These are phyloP conservation scores for Quercus tomentella DNA, from an alignment of 331 rosid genomes.

Conservation along the genomic window DNA sequence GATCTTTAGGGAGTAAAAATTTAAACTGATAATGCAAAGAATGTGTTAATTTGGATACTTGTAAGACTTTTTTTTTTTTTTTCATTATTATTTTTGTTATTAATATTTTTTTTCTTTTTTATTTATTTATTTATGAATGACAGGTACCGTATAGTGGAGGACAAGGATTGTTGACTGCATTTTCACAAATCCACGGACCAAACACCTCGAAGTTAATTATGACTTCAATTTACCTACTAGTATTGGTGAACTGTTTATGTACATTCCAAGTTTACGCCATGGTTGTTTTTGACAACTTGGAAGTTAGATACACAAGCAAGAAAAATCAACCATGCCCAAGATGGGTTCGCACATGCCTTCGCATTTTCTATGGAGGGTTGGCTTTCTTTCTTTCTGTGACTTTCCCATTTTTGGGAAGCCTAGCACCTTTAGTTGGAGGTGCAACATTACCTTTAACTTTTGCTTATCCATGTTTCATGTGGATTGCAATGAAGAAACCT, in stretches of 20 bases:
- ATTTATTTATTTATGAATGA: not conserved
- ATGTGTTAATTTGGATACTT: too few species aligned
- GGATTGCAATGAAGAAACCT: conserved; percentile 51
- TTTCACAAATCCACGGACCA: conserved; percentile 25
- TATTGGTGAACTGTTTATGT: conserved; percentile 34
- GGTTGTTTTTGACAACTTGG: conserved; percentile 63
- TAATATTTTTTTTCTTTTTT: not conserved
- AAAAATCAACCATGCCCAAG: conserved; percentile 39
- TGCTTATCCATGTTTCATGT: conserved; percentile 73
- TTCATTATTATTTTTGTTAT: too few species aligned
- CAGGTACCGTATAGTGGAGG: conserved; percentile 30
- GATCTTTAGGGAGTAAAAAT: too few species aligned
- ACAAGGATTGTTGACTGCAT: conserved; percentile 23
- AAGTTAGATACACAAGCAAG: conserved; percentile 29
- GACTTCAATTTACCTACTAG: conserved; percentile 32
- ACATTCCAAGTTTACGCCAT: conserved; percentile 64
- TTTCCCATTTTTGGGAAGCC: conserved; percentile 52
- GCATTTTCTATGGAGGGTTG: conserved; percentile 51
- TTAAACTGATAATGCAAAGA: too few species aligned
- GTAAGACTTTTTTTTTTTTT: too few species aligned
- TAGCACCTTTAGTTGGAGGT: conserved; percentile 42
- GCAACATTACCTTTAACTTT: conserved; percentile 54
- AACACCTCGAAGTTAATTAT: conserved; percentile 32
- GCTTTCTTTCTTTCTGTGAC: conserved; percentile 42
- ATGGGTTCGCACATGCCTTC: conserved; percentile 19